Evolutionary conservation across 2,329 filamentous ascomycete species (phyloP), one percentile per base, ranked within the genome.

Genomic region (Aspergillus fumigatus): DNA sequence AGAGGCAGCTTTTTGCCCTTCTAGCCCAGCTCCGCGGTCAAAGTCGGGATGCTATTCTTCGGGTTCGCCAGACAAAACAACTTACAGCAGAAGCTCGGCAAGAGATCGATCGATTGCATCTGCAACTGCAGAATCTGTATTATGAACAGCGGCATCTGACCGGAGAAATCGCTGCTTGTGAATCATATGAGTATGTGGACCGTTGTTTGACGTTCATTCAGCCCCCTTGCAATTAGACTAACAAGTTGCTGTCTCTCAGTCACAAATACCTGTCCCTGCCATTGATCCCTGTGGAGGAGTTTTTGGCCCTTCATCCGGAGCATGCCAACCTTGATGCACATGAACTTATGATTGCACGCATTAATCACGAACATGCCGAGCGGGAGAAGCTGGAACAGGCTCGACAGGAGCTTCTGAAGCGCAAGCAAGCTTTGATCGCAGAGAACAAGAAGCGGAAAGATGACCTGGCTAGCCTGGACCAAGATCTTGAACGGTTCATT

Each of bases 391-490:
- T 97, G 29, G 94, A 99, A 74, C 88, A 91, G 72, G 87, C 92
- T 66, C 83, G 92, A 51, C 87, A 92, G 71, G 88, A 88, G 63
- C 79, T 92, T 1, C 76, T 92, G 48, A 91, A 86, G 74, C 82
- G 84, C 73, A 90, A 89, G 68, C 85, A 88, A 67, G 83, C 80
- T 3, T 73, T 90, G 59, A 85, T 88, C 60, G 83, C 84, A 35
- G 86, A 88, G 71, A 97, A 97, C 72, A 96, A 95, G 77, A 91
- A 91, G 76, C 84, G 93, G 63, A 96, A 96, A 72, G 92, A 97
- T 55, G 92, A 97, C 67, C 78, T 99, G 50, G 92, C 89, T 21
- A 96, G 89, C 67, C 78, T 99, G 59, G 94, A 99, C 67, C 88
- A 89, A 68, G 91, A 96, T 73, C 79, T 97, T 56, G 94, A 97